Base-by-base conservation (phyloP, 345 rosid genomes). In the Syzygium grande region DNA sequence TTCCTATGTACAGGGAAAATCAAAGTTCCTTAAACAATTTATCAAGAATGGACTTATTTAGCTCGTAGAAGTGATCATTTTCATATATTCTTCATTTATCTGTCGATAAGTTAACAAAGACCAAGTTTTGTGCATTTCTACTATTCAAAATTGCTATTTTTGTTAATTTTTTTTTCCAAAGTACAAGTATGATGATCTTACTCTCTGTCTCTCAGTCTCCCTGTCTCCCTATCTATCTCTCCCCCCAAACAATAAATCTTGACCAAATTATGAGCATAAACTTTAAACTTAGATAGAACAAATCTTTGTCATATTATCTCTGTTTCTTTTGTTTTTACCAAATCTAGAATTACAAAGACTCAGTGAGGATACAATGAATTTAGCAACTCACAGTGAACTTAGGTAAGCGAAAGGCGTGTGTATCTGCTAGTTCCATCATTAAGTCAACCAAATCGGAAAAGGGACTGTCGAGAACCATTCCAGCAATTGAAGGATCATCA, bases 381-480 rank as follows among this genome's bases (percentile, higher is more conserved):
- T 10, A 53, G 56, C 41, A 52, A 85, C 87, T 84, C 85, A 93
- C 94, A 63, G 94, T 93, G 89, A 93, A 93, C 85, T 91, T 93
- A 19, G 94, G 94, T 46, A 93, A 87, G 59, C 92, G 94, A 84
- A 92, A 84, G 90, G 90, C 88, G 63, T 92, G 91, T 6, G 92
- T 90, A 78, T 92, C 93, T 59, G 91, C 93, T 52, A 93, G 92
- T 90, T 93, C 94, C 92, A 92, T 90, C 94, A 93, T 93, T 88
- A 93, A 87, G 88, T 92, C 92, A 88, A 91, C 90, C 92, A 93
- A 91, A 89, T 91, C 92, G 25, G 94, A 92, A 85, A 93, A 93
- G 55, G 93, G 93, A 89, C 94, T 92, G 85, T 93, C 93, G 34
- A 93, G 90, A 89, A 92, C 94, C 90, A 93, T 91, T 90, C 94